A percentile compares a stretch with the other conserved stretches of the same genome.
phyloP scores from a whole-genome alignment of 345 rosid species.

The Rhodamnia rubescens region DNA sequence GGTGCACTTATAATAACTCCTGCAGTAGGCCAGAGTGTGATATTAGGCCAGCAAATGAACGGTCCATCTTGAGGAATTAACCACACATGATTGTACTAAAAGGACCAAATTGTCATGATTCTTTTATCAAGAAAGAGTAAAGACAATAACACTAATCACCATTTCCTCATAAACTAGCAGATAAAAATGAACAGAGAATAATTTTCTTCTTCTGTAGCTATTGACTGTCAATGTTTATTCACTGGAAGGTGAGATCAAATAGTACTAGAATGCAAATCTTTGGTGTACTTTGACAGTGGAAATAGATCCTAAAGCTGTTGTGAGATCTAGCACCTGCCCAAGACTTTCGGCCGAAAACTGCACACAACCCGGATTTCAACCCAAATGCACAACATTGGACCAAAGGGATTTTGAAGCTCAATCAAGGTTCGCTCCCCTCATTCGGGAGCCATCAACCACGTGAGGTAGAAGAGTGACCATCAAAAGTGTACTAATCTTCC shows the following conservation, averaged over 20 bases:
- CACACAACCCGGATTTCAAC: neutral
- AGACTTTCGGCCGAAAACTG: neutral
- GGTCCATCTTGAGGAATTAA: neutral
- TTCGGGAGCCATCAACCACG: neutral
- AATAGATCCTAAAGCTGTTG: neutral
- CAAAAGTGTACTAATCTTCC: neutral
- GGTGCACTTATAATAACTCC: conserved; percentile 99
- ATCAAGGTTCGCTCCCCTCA: neutral
- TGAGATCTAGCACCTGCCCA: neutral
- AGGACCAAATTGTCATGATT: neutral
- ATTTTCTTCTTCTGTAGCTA: neutral
- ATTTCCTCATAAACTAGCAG: neutral
- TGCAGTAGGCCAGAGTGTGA: conserved; percentile 10
- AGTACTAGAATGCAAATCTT: neutral
- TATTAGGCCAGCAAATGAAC: neutral
- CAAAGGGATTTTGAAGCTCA: neutral
- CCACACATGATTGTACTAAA: neutral
- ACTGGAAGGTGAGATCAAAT: neutral
- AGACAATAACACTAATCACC: neutral
- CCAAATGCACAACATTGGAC: neutral
- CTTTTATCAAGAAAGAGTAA: neutral
- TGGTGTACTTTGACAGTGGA: neutral
- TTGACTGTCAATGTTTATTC: neutral
- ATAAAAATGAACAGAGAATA: neutral
- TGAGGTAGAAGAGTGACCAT: neutral